Evolutionary conservation across 2,329 filamentous ascomycete species (phyloP).

Genomic region (Aureobasidium zeae): DNA sequence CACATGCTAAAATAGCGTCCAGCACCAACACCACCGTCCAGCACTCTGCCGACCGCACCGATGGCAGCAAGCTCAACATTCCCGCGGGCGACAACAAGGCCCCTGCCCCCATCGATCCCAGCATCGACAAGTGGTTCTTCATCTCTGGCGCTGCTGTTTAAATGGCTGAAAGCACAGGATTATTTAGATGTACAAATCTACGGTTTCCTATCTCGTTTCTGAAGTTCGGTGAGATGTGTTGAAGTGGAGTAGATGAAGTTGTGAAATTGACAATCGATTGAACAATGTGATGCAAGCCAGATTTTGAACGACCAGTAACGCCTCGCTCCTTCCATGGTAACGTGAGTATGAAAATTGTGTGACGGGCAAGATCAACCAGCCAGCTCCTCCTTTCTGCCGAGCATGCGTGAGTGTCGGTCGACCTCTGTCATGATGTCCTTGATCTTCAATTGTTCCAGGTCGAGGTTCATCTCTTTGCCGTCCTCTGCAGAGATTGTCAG

Average conservation of each 20-base stretch:
- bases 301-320: too few species aligned
- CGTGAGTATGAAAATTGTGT: neutral
- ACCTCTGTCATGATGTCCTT: constrained; percentile 82
- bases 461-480: constrained; percentile 78
- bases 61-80: constrained; percentile 62
- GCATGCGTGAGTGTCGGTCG: constrained; percentile 72
- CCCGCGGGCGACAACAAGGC: constrained; percentile 69
- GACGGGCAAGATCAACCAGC: constrained; percentile 29
- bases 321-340: constrained; percentile 14
- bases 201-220: neutral
- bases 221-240: neutral
- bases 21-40: constrained; percentile 73
- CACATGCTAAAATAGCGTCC: constrained; percentile 20
- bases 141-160: constrained; percentile 74
- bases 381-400: constrained; percentile 78
- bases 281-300: too few species aligned
- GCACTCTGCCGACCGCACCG: constrained; percentile 64
- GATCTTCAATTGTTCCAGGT: constrained; percentile 72
- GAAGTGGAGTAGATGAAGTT: too few species aligned
- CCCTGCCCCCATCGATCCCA: constrained; percentile 84
- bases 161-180: constrained; percentile 11
- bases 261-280: too few species aligned
- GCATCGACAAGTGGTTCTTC: constrained; percentile 99
- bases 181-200: constrained; percentile 10
- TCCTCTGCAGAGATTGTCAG: constrained; percentile 54